Conservation (phyloP, 1,284 basidiomycete genomes). For the Exobasidium cylindrosporum region DNA sequence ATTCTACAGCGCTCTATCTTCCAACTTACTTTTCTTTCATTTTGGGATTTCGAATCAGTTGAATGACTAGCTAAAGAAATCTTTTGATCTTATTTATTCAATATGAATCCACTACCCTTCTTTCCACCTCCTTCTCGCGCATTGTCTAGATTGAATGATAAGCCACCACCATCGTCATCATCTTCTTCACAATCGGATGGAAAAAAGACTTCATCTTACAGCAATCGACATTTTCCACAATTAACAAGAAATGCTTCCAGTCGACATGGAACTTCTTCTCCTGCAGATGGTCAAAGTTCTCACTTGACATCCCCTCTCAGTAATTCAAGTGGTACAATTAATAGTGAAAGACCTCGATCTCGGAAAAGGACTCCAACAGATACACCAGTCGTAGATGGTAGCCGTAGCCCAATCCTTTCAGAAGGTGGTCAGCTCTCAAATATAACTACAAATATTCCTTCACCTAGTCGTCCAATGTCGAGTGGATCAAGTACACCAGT, state of each 20-base stretch:
- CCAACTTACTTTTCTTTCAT: background rate
- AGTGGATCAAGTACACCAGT: background rate
- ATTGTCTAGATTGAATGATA: constrained; percentile 8
- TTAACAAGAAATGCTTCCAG: background rate
- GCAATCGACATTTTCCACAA: background rate
- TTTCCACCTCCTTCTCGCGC: constrained; percentile 19
- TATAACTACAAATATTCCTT: background rate
- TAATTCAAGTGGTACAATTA: too few species aligned
- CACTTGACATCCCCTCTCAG: background rate
- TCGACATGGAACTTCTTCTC: background rate
- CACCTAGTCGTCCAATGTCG: background rate
- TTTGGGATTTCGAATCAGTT: background rate
- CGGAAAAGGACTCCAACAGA: background rate
- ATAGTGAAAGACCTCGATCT: background rate
- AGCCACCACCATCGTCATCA: constrained; percentile 6
- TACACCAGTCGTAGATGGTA: background rate
- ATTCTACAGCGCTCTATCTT: background rate
- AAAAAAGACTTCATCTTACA: constrained; percentile 3
- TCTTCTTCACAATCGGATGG: too few species aligned
- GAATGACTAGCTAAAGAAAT: background rate
- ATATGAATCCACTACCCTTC: constrained; percentile 21
- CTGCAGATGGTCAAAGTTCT: background rate
- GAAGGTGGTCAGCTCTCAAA: background rate
- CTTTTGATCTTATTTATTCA: background rate
- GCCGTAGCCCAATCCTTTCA: background rate